Evolutionary conservation across 257 asterid species (phyloP), one percentile per base, ranked within the genome.

Genomic region (Haberlea rhodopensis): DNA sequence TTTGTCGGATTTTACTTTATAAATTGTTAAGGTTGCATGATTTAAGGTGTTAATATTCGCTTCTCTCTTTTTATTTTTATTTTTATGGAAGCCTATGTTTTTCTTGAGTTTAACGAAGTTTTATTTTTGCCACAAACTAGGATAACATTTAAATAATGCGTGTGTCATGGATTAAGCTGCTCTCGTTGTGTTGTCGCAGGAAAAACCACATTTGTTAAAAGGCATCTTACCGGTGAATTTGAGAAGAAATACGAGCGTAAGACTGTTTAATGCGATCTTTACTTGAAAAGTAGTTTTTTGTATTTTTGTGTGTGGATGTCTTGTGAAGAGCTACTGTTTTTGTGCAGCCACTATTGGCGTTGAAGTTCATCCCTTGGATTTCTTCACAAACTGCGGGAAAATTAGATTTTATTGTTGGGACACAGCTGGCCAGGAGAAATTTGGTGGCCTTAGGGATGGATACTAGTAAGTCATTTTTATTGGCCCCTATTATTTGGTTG

Each of bases 401-500:
- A 73, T 89, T 37, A 73, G 95, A 45, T 89, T 87, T 62, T 89
- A 89, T 55, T 89, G 97, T 78, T 89, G 97, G 95, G 97, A 89
- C 62, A 89, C 97, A 1, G 97, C 97, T 76, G 97, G 97, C 1
- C 97, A 89, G 76, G 97, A 89, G 81, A 89, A 87, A 51, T 89
- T 89, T 69, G 97, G 95, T 24, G 97, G 97, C n/a, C 94, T 89
- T 24, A 75, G 95, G 78, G 97, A 89, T 78, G 97, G 97, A 55
- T 89, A 89, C 79, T 89, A 89, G 96, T 89, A 70, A 86, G 96
- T 84, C 6, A 62, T 27, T 43, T 28, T 8, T 62, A 10, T 9
- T 40, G 48, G 18, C n/a, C 11, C 18, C 48, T 40, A 1, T 11
- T 40, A 31, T 34, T 32, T 32, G 8, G 0, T 32, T 32, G 43